A percentile compares a stretch with the other conserved stretches of the same genome.
Conservation (phyloP, 176 grass and related monocot species). For the Carex littledalei region DNA sequence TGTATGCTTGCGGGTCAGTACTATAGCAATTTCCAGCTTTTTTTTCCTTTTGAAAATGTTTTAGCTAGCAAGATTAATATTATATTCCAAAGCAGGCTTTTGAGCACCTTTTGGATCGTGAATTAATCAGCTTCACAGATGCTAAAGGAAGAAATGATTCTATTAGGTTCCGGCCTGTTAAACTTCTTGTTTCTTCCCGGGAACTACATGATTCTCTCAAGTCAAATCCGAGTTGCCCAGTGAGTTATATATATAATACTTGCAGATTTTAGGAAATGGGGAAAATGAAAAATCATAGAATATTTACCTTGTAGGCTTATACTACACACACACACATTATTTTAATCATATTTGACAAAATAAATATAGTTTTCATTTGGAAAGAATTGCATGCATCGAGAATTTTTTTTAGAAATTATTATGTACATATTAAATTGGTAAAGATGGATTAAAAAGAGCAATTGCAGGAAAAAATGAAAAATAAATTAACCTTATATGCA, state of each 20-base stretch:
- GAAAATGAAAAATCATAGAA: not conserved
- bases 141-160: slow-evolving; percentile 55
- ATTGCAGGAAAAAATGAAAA: not conserved
- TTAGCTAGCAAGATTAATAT: not conserved
- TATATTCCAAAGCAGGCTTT: slow-evolving; percentile 54
- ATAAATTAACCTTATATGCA: not conserved
- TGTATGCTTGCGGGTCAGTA: slow-evolving; percentile 72
- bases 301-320: not conserved
- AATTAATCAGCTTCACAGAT: slow-evolving; percentile 76
- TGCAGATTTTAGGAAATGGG: not conserved
- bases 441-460: not conserved
- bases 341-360: not conserved
- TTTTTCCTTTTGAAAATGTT: not conserved
- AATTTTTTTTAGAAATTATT: not conserved
- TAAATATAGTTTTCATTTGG: not conserved
- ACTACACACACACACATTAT: not conserved
- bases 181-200: slow-evolving; percentile 67
- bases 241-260: slow-evolving; percentile 35
- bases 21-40: not conserved
- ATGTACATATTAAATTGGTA: not conserved
- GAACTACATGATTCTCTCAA: slow-evolving; percentile 64
- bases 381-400: not conserved
- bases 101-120: slow-evolving; percentile 80
- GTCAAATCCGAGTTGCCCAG: slow-evolving; percentile 68
- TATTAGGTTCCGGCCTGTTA: slow-evolving; percentile 62